These are phyloP conservation scores for Zopfochytrium polystomum DNA, from an alignment of 371 early-diverging fungal genomes.

Conservation along the genomic window DNA sequence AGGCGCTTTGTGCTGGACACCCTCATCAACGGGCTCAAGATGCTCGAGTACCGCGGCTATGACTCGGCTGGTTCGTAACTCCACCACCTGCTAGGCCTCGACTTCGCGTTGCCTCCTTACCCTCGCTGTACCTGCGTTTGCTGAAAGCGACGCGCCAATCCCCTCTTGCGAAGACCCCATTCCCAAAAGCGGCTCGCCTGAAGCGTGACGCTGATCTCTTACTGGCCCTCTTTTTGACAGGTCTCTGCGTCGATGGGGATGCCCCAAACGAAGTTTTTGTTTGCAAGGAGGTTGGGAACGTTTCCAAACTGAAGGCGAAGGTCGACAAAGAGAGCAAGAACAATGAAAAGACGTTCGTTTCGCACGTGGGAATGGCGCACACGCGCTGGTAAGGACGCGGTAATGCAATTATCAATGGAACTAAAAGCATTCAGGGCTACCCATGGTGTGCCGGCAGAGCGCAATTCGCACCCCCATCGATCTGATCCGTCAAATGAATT, in stretches of 20 bases:
- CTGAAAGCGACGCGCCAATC: neutral
- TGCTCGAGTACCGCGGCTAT: slow-evolving; percentile 63
- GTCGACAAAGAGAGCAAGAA: slow-evolving; percentile 39
- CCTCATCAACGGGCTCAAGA: slow-evolving; percentile 59
- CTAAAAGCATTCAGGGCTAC: slow-evolving; percentile 50
- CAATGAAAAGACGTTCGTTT: slow-evolving; percentile 36
- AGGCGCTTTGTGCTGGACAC: slow-evolving; percentile 56
- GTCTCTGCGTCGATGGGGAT: slow-evolving; percentile 57
- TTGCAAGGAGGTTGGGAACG: slow-evolving; percentile 64
- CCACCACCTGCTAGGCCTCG: neutral
- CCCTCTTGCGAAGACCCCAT: neutral
- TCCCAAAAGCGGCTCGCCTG: neutral
- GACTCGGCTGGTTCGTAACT: slow-evolving; percentile 39
- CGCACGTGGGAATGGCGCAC: slow-evolving; percentile 64
- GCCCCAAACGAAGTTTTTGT: slow-evolving; percentile 37
- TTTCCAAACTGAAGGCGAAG: slow-evolving; percentile 48
- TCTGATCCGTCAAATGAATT: slow-evolving; percentile 61
- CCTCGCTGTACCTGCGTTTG: neutral
- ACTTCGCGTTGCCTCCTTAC: neutral
- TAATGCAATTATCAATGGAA: neutral
- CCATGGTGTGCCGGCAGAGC: slow-evolving; percentile 64
- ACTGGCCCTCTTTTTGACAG: slow-evolving; percentile 23
- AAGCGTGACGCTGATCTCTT: neutral
- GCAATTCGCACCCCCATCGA: slow-evolving; percentile 68
- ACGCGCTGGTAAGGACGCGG: slow-evolving; percentile 57